A percentile compares a stretch with the other conserved stretches of the same genome.
Conservation (phyloP, 106 monocot genomes). For the Acorus calamus region DNA sequence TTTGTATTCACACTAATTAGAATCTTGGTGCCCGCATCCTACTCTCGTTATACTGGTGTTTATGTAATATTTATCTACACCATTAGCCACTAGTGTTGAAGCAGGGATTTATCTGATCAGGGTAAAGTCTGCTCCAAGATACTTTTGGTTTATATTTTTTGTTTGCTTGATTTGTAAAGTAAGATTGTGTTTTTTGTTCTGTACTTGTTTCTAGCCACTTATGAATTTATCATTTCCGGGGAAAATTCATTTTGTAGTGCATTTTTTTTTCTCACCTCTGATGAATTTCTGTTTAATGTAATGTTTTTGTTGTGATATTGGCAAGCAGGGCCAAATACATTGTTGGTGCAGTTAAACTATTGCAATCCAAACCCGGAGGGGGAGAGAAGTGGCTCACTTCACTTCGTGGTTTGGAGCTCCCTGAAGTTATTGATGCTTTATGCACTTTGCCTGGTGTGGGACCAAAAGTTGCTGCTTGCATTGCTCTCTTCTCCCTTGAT, state of each 20-base stretch:
- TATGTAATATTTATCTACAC: no score
- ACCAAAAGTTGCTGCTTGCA: slow-evolving; percentile 92
- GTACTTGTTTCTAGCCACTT: no score
- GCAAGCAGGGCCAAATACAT: slow-evolving; percentile 77
- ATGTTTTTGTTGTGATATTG: slow-evolving; percentile 3
- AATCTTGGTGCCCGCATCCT: no score
- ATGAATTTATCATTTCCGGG: no score
- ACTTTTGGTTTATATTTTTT: background rate
- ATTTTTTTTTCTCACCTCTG: no score
- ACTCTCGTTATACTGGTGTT: no score
- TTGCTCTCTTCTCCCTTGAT: slow-evolving; percentile 96
- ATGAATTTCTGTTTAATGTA: no score
- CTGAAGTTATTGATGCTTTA: slow-evolving; percentile 55
- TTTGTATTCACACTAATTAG: no score
- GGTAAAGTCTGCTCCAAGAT: background rate
- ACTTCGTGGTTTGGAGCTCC: slow-evolving; percentile 59
- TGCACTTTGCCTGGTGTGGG: slow-evolving; percentile 96
- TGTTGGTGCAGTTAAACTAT: slow-evolving; percentile 55
- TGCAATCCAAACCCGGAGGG: slow-evolving; percentile 77
- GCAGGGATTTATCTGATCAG: no score
- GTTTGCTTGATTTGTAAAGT: background rate
- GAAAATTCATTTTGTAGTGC: no score
- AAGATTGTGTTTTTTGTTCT: background rate
- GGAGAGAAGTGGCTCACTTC: slow-evolving; percentile 86
- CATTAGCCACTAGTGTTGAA: no score